Conservation (phyloP, 208 protist species). For the Trypanosomatidae sp. region DNA sequence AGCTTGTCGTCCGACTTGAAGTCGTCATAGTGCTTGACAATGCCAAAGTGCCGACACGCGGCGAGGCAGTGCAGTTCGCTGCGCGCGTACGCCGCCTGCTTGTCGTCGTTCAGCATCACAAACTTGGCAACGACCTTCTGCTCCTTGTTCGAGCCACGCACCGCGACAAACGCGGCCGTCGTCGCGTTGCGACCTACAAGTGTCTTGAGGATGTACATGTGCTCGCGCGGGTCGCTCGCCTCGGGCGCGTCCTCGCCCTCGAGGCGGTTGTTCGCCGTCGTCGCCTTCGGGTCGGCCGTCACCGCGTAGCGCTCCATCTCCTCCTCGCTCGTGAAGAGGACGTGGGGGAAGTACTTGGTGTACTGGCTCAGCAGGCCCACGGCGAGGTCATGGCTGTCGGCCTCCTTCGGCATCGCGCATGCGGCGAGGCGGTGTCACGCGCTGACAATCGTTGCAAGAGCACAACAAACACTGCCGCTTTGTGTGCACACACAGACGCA, state of each 20-base stretch:
- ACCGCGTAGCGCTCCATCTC: conserved; percentile 45
- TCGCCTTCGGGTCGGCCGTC: conserved; percentile 17
- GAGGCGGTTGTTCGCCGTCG: conserved; percentile 10
- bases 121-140: conserved; percentile 79
- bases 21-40: conserved; percentile 84
- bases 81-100: conserved; percentile 66
- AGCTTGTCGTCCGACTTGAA: conserved; percentile 65
- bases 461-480: background rate
- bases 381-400: background rate
- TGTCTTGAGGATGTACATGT: conserved; percentile 71
- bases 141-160: conserved; percentile 38
- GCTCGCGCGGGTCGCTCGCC: conserved; percentile 40
- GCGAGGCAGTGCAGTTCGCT: conserved; percentile 80
- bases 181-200: conserved; percentile 77
- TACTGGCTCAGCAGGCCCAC: conserved; percentile 65
- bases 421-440: background rate
- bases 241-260: conserved; percentile 64
- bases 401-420: background rate
- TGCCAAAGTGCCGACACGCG: conserved; percentile 79
- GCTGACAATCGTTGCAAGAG: background rate
- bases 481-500: too few relatives aligned
- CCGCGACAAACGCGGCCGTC: conserved; percentile 71
- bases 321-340: conserved; percentile 56
- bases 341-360: conserved; percentile 64
- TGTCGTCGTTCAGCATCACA: conserved; percentile 74